Base-by-base conservation (phyloP, 2,329 filamentous ascomycete species). In the Pseudogymnoascus sp. region DNA sequence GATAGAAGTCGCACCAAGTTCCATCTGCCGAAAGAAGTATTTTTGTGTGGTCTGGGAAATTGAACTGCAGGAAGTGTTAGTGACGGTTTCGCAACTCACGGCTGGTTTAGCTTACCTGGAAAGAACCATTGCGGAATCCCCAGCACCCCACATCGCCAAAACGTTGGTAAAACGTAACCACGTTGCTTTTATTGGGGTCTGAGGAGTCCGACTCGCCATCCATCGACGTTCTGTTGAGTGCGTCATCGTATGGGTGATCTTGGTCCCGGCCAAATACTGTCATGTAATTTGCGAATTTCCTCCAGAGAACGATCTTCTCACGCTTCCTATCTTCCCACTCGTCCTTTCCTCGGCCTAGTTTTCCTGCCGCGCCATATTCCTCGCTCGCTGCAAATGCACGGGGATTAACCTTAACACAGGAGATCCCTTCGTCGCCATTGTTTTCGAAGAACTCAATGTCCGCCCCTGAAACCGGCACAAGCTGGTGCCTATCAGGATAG, bases 41-140 rank as follows among this genome's bases (percentile, higher is more conserved):
- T 75, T 94, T 94, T 64, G 90, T 93, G 73, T 94, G 90, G 68
- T 94, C 90, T 2, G 90, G 90, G 73, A 94, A 94, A 76, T 94
- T 93, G 75, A 93, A 90, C 83, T 91, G 66, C 26, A 63, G 31
- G 33, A 19, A 33, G 45, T 52, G 31, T 72, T 63, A 71, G 61
- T 39, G 63, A 59, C 41, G 12, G 33, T 16, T 61, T 41, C 39
- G 55, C 29, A 59, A 8, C 6, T n/a, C 14, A 11, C n/a, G 23
- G 23, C 19, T 29, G 45, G 31, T 26, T 6, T 14, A 64, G 68
- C 75, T 67, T 77, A 87, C 85, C 79, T 90, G 89, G 67, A 92
- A 81, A 69, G 90, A 89, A 2, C 90, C 90, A 71, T 93, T 89
- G 62, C 83, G 84, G 69, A 93, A 93, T 59, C 86, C 85, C 89